Evolutionary conservation across 306 rosid species (phyloP).

Genomic region (Ceratonia siliqua): DNA sequence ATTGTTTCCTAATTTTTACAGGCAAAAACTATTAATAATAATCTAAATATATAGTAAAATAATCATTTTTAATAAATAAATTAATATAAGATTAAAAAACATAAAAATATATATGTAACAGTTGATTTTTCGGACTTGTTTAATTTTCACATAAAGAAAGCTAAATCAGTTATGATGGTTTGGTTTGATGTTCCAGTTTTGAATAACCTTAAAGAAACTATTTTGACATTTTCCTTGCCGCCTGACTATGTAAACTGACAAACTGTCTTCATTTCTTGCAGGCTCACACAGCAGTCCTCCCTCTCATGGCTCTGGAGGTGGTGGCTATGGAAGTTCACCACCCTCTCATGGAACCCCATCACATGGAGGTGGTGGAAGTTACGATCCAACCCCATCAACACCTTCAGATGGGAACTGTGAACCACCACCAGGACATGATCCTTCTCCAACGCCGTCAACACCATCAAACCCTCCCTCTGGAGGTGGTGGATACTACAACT

Average conservation of each 20-base stretch:
- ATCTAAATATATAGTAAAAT: too few relatives aligned
- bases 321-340: slow-evolving; percentile 49
- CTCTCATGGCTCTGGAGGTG: slow-evolving; percentile 43
- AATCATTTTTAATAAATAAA: too few relatives aligned
- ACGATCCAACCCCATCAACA: slow-evolving; percentile 60
- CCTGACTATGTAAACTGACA: neutral
- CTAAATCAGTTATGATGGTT: too few relatives aligned
- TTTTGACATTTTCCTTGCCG: neutral
- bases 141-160: too few relatives aligned
- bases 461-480: slow-evolving; percentile 60
- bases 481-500: slow-evolving; percentile 54
- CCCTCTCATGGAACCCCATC: slow-evolving; percentile 58
- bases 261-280: slow-evolving; percentile 19
- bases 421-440: slow-evolving; percentile 46
- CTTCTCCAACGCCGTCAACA: slow-evolving; percentile 34
- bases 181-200: too few relatives aligned
- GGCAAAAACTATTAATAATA: too few relatives aligned
- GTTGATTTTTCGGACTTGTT: too few relatives aligned
- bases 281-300: slow-evolving; percentile 56
- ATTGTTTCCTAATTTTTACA: too few relatives aligned
- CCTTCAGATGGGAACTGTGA: slow-evolving; percentile 54
- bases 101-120: too few relatives aligned
- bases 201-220: too few relatives aligned
- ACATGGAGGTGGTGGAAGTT: slow-evolving; percentile 47
- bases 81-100: too few relatives aligned